Base-by-base conservation (phyloP, 352 stramenopile genomes). In the Pythium rishiriense region DNA sequence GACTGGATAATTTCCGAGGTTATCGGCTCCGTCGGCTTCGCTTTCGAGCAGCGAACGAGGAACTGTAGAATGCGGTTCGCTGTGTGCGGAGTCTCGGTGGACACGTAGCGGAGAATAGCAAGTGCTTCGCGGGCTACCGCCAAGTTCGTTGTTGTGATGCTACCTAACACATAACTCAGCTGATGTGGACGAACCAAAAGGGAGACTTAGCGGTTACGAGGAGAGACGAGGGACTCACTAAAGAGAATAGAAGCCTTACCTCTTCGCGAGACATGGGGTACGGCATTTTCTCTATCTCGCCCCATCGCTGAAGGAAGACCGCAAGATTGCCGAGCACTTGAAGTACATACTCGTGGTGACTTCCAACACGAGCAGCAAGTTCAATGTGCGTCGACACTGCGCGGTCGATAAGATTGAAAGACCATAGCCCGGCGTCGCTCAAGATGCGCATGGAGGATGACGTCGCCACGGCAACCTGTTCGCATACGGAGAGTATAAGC, bases 351-450 rank as follows among this genome's bases (percentile, higher is more conserved):
- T 37, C 33, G 26, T 61, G 29, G 19, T 24, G 24, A 21, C 22
- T 45, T 46, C 41, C 51, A 4, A 60, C 50, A 0, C 64, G 56
- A 37, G 48, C 59, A 11, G 84, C 67, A 21, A 85, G 60, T 21
- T 90, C 80, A 22, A 90, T 72, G 60, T 88, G 80, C 12, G 78
- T 72, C 0, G 72, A 69, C 4, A 60, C n/a, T 0, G 43, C 46
- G n/a, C 58, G 64, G 24, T 66, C 64, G 19, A 71, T 19, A 12
- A 70, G 37, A 15, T 59, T 37, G 3, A 28, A 59, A 11, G 47
- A 42, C 64, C 64, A 66, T 0, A 35, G 25, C 22, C 43, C 49
- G 10, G 8, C 46, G 12, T 54, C 64, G 62, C 69, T 66, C 31
- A 90, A 55, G 6, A 50, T 29, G 3, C 62, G 57, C 24, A 90